Base-by-base conservation (phyloP, 2,329 filamentous ascomycete genomes). In the Diplodia intermedia region DNA sequence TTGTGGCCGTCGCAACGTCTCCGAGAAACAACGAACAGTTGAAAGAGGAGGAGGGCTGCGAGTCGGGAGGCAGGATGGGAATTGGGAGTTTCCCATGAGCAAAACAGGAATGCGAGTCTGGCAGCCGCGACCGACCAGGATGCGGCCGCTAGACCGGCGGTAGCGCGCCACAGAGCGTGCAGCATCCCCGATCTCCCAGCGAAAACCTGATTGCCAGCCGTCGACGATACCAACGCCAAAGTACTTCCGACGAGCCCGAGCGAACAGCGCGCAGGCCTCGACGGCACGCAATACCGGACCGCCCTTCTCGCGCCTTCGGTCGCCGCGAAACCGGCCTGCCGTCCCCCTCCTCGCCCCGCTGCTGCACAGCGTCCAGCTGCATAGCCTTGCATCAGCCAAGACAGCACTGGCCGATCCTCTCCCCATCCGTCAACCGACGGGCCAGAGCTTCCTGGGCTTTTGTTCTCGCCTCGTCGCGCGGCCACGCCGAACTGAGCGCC, bases 61-160 rank as follows among this genome's bases (percentile, higher is more conserved):
- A 33, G 31, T 6, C 8, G 8, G 29, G 33, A 11, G 23, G 20
- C 20, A 26, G 47, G 60, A 63, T 63, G 60, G 60, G 43, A 63
- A 52, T 63, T 52, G 60, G 31, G 31, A 49, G 23, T 63, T 63
- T 43, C 43, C 43, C 60, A 63, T 63, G 60, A 26, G 56, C 56
- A 52, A 63, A 63, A 52, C 60, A 52, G 60, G 60, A 61, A 63
- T 63, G 60, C 60, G 60, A 52, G 47, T 38, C 20, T 63, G 60
- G 60, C 29, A 15, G 60, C n/a, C 18, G 60, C 31, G 31, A 9
- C 26, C 60, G 60, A 63, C 60, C 47, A 52, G 60, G 60, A 52
- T 62, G 57, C 43, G 43, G 20, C 38, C 57, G 57, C 57, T 62
- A 62, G 57, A 29, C 15, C 20, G 40, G 40, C n/a, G 23, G 60